Evolutionary conservation across 129 eudicot species (phyloP), one percentile per base, ranked within the genome.

Genomic region (Flaveria linearis): DNA sequence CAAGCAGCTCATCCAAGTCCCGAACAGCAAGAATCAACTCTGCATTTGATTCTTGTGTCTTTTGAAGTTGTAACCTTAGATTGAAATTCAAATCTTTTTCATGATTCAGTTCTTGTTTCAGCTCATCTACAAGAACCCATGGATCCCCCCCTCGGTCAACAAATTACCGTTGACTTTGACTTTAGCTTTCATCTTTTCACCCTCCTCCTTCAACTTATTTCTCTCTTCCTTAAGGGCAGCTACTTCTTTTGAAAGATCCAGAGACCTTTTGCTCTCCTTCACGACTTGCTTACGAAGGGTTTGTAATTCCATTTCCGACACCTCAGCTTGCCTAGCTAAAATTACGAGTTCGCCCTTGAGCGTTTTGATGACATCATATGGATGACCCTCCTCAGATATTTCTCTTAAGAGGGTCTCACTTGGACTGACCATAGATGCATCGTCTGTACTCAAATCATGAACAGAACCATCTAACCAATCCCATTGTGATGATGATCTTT

Each of bases 11-110:
- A 43, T 95, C 99, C 25, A 91, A 80, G 79, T 95, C 99, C 45
- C 73, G 84, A 62, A 95, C 96, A 14, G 96, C 99, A 82, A 95
- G 91, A 81, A 95, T 76, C 85, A 95, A 81, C 83, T 95, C 97
- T 2, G 92, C 84, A 71, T 95, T 95, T 28, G 97, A 81, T 71
- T 95, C 99, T 76, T 90, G 97, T 17, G 96, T 95, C 83, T 89
- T 95, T 82, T 91, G 92, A 72, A 95, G 95, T 42, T 95, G 99
- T 74, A 95, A 57, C 39, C 84, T 82, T 46, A 95, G 92, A 84
- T 95, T 89, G 36, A 87, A 80, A 72, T 86, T 95, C 57, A 86
- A 75, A 72, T 91, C 89, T 82, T 87, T 95, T 80, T 90, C 94
- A 43, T 87, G 74, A 83, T 73, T 80, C 55, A 95, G 66, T 78